Conservation (phyloP, 2,329 filamentous ascomycete genomes). For the Sclerotinia nivalis region DNA sequence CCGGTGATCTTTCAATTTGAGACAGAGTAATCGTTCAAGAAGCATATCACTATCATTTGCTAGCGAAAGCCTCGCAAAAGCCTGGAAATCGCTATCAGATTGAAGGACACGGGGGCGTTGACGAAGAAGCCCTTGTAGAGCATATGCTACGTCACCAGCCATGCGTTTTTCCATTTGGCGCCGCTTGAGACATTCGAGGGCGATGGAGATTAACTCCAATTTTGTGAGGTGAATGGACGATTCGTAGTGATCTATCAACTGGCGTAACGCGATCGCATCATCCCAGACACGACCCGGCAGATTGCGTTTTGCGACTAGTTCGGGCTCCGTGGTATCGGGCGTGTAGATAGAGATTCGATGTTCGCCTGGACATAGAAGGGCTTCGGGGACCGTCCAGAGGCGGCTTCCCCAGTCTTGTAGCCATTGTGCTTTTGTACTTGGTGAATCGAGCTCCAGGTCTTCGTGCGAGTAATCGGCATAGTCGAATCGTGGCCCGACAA, state of each 20-base stretch:
- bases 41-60: constrained; percentile 41
- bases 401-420: constrained; percentile 23
- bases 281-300: constrained; percentile 3
- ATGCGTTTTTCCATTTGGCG: constrained; percentile 21
- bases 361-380: constrained; percentile 17
- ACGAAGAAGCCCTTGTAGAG: constrained; percentile 39
- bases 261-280: constrained; percentile 10
- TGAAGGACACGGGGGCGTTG: constrained; percentile 34
- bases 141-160: constrained; percentile 38
- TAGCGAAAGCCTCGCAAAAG: constrained; percentile 40
- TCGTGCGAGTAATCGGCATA: constrained; percentile 2
- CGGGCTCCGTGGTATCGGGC: not conserved
- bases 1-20: constrained; percentile 25
- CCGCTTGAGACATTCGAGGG: constrained; percentile 33
- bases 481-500: constrained; percentile 18
- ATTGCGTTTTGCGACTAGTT: constrained; percentile 8
- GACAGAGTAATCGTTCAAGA: constrained; percentile 40
- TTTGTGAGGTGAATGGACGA: constrained; percentile 35
- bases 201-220: constrained; percentile 37
- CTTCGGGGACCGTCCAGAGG: constrained; percentile 29
- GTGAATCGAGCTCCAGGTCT: constrained; percentile 2
- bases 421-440: constrained; percentile 9
- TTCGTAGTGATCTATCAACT: constrained; percentile 40
- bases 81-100: constrained; percentile 39
- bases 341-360: constrained; percentile 14